Base-by-base conservation (phyloP, 176 grass and related monocot genomes). In the Bolboschoenus planiculmis region DNA sequence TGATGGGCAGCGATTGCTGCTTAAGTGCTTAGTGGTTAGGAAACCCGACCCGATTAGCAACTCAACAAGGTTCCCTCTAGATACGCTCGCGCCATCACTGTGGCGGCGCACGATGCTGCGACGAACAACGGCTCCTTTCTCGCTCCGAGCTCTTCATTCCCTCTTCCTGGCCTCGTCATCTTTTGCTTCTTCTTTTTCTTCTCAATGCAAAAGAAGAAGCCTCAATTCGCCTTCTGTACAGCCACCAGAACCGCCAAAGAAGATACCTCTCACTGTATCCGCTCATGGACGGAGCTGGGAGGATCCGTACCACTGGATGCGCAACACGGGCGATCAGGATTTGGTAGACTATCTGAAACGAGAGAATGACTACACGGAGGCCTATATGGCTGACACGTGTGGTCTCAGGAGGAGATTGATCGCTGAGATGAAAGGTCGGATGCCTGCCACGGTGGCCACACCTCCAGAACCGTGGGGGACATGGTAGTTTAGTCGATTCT, bases 241-340 rank as follows among this genome's bases (percentile, higher is more conserved):
- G 34, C 82, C 74, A 34, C 89, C 80, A 13, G 88, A 86, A 6
- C 86, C 79, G 33, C 81, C 92, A 85, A 98, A 88, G 90, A 93
- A 90, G 83, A 84, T 95, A 33, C 92, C 90, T 59, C 93, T 91
- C 89, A 88, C 82, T 35, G 89, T 85, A 46, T 86, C 92, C 51
- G 87, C 86, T 51, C 92, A 98, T 36, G 92, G 92, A 47, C 83
- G 79, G 79, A 87, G 81, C 47, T 98, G 96, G 96, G 93, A 83
- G 43, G 96, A 98, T 80, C 89, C 90, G 2, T 98, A 90, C 86
- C 88, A 86, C 47, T 98, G 96, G 92, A 95, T 98, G 96, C 84
- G 88, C 75, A 86, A 93, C 87, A 95, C 89, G 35, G 84, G 79
- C 74, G 92, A 95, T 68, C 87, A 83, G 47, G 91, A 90, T 86